A percentile compares a stretch with the other conserved stretches of the same genome.
These are phyloP conservation scores for Trichoderma harzianum DNA, from an alignment of 2,329 filamentous ascomycete genomes.

Conservation along the genomic window DNA sequence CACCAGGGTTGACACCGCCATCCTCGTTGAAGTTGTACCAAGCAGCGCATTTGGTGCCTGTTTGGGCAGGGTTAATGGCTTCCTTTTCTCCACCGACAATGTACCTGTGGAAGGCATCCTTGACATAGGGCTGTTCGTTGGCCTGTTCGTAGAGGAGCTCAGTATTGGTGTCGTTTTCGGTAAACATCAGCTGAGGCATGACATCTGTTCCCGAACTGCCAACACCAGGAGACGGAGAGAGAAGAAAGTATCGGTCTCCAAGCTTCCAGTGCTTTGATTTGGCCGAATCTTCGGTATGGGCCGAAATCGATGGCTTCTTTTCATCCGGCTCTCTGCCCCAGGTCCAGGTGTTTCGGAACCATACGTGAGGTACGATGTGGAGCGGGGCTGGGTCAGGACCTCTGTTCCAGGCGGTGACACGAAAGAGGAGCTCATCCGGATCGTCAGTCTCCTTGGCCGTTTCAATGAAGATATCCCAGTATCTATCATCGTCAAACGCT, in stretches of 20 bases:
- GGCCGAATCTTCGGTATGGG: constrained; percentile 62
- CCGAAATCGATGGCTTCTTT: constrained; percentile 75
- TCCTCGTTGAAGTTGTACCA: constrained; percentile 92
- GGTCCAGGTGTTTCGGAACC: constrained; percentile 97
- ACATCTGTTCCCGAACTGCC: constrained; percentile 78
- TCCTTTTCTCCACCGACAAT: constrained; percentile 79
- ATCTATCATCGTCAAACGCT: constrained; percentile 80
- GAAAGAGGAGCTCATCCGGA: constrained; percentile 86
- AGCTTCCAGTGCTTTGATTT: constrained; percentile 77
- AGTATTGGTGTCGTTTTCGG: constrained; percentile 92
- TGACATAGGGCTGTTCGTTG: constrained; percentile 82
- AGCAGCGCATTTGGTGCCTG: constrained; percentile 83
- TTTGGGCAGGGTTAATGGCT: constrained; percentile 74
- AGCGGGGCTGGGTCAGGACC: constrained; percentile 86
- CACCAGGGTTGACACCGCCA: constrained; percentile 80
- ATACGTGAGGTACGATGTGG: constrained; percentile 91
- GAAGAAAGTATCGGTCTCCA: constrained; percentile 76
- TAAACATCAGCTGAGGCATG: constrained; percentile 81
- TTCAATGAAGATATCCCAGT: constrained; percentile 98
- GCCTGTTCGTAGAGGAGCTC: constrained; percentile 70
- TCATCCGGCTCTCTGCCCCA: constrained; percentile 78
- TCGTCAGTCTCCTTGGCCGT: constrained; percentile 92
- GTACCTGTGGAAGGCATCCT: constrained; percentile 88
- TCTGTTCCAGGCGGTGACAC: constrained; percentile 93
- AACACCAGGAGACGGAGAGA: constrained; percentile 86